Conservation (phyloP, 345 rosid genomes). For the Eucalyptus erythrocorys region DNA sequence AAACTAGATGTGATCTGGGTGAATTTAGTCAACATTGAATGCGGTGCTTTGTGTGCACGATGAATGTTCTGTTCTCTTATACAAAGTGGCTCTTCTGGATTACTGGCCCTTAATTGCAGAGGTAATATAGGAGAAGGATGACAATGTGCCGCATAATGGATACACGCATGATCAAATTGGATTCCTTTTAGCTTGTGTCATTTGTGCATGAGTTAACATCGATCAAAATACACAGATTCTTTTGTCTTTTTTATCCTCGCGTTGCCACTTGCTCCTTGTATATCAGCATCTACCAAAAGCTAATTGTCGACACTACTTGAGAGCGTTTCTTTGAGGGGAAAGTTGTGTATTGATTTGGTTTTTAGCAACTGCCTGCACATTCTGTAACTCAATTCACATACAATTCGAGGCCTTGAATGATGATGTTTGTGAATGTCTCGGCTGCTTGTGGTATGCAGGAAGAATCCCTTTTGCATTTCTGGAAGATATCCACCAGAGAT, state of each 20-base stretch:
- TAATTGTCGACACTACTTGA: neutral
- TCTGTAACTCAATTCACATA: neutral
- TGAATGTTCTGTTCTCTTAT: neutral
- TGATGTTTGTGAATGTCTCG: neutral
- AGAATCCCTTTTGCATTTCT: slow-evolving; percentile 35
- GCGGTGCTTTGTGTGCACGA: neutral
- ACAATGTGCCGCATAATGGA: neutral
- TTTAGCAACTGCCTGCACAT: neutral
- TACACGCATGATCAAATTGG: neutral
- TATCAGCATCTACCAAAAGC: neutral
- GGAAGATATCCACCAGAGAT: slow-evolving; percentile 30
- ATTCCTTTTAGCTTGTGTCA: neutral
- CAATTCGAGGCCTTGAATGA: neutral
- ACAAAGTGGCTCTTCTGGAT: neutral
- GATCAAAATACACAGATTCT: neutral
- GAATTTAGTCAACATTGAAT: neutral
- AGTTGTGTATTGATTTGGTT: neutral
- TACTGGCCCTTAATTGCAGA: neutral
- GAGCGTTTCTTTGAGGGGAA: neutral
- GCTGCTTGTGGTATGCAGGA: slow-evolving; percentile 7
- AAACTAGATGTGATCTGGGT: neutral
- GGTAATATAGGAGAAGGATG: neutral
- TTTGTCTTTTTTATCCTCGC: neutral
- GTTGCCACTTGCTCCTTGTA: neutral
- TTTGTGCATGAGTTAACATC: neutral